These are phyloP conservation scores for Lonicera japonica DNA, from an alignment of 129 eudicot species.

Conservation along the genomic window DNA sequence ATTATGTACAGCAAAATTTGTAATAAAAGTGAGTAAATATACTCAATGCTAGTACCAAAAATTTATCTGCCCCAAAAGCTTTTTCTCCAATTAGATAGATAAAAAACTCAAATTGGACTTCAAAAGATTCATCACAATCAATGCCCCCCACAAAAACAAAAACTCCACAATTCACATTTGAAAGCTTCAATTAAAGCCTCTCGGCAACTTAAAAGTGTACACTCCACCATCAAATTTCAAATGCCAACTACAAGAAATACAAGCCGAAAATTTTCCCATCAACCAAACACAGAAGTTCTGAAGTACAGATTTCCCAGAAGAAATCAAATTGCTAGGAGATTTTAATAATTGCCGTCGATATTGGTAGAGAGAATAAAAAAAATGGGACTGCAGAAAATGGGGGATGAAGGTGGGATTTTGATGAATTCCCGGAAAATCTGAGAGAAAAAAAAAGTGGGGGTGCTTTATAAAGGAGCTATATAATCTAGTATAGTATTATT, in stretches of 20 bases:
- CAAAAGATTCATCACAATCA: background rate
- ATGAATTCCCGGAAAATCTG: conserved; percentile 41
- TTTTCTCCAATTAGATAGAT: background rate
- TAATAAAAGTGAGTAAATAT: background rate
- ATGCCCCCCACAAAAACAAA: too few relatives aligned
- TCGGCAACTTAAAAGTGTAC: too few relatives aligned
- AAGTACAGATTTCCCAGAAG: too few relatives aligned
- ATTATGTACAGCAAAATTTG: background rate
- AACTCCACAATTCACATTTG: too few relatives aligned
- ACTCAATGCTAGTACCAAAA: too few relatives aligned
- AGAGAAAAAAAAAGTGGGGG: conserved; percentile 23
- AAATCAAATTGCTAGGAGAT: background rate
- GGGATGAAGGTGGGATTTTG: too few relatives aligned
- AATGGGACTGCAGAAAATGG: conserved; percentile 12
- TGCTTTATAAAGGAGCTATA: conserved; percentile 22
- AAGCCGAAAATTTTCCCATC: background rate
- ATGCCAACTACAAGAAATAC: too few relatives aligned
- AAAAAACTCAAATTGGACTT: background rate
- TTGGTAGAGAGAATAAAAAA: background rate
- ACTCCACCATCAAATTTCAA: too few relatives aligned
- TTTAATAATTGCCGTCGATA: too few relatives aligned
- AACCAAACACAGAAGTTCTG: background rate
- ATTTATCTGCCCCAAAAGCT: background rate
- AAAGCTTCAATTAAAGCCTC: too few relatives aligned
- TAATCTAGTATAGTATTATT: too few relatives aligned